Conservation (phyloP, 441 rosid genomes). For the Populus tomentosa region DNA sequence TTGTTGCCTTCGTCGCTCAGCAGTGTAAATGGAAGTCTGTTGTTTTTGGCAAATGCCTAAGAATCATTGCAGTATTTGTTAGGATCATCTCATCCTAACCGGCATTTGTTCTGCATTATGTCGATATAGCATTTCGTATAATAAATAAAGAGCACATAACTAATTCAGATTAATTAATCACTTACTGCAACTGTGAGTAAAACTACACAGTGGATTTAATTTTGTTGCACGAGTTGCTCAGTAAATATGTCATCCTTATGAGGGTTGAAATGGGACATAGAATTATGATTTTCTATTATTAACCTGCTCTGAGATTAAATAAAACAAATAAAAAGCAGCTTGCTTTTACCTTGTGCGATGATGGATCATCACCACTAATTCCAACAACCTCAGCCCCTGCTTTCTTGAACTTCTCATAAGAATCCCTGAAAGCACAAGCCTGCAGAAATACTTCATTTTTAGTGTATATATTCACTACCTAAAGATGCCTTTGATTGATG, state of each 20-base stretch:
- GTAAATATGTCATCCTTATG: neutral
- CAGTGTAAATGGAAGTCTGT: constrained; percentile 82
- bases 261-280: neutral
- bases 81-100: neutral
- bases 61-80: neutral
- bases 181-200: neutral
- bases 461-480: neutral
- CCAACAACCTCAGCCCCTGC: constrained; percentile 97
- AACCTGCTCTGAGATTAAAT: neutral
- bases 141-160: neutral
- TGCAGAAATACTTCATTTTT: constrained; percentile 23
- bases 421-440: constrained; percentile 98
- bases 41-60: constrained; percentile 77
- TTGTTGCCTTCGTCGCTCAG: constrained; percentile 84
- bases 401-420: constrained; percentile 94
- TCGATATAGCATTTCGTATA: neutral
- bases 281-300: neutral
- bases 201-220: neutral
- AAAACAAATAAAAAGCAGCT: neutral
- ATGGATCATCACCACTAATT: constrained; percentile 78
- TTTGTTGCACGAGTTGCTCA: neutral
- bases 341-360: constrained; percentile 75
- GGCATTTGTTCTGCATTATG: neutral
- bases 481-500: neutral
- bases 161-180: neutral